Evolutionary conservation across 768 basidiomycete species (phyloP), one percentile per base, ranked within the genome.

Genomic region (Mycena galericulata): DNA sequence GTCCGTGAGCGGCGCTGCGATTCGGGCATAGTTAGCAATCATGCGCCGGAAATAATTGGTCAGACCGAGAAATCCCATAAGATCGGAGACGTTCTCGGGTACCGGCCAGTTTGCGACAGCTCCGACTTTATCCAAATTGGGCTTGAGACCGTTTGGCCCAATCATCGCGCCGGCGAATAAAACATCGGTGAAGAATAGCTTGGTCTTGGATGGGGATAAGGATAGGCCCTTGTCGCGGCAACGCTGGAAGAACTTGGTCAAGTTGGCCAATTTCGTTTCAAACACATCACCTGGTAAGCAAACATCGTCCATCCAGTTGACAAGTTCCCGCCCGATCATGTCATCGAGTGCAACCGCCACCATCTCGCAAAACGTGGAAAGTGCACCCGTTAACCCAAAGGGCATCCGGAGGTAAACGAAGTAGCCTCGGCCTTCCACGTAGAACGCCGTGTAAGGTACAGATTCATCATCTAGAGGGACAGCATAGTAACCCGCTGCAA

Each of bases 281-380:
- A 84, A 84, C 0, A 61, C 63, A 68, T 84, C 77, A 4, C 69
- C 78, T 40, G 78, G 74, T 4, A 77, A 43, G 2, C 76, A 79
- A 1, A 80, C 76, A 62, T 86, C 79, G 43, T 85, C 82, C 11
- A 85, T 79, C 40, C 82, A 84, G 1, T 78, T 67, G 34, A 81
- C 80, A 12, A 82, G 26, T 0, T 67, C 63, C 0, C 68, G 54
- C 1, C 74, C 73, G 6, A 81, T 56, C 15, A 81, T 58, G 56
- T 80, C 77, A 1, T 74, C 67, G 4, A 82, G 56, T 0, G 67
- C 54, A 0, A 54, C 27, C 0, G 78, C 79, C 0, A 77, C 78
- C 71, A 79, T 72, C 17, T 79, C 57, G 17, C 71, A 74, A 50
- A 84, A 85, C 1, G 75, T 77, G 0, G 82, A 71, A 14, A 83